Evolutionary conservation across 2,329 filamentous ascomycete genomes (phyloP).

Genomic region (Sphaerulina vaccinii): DNA sequence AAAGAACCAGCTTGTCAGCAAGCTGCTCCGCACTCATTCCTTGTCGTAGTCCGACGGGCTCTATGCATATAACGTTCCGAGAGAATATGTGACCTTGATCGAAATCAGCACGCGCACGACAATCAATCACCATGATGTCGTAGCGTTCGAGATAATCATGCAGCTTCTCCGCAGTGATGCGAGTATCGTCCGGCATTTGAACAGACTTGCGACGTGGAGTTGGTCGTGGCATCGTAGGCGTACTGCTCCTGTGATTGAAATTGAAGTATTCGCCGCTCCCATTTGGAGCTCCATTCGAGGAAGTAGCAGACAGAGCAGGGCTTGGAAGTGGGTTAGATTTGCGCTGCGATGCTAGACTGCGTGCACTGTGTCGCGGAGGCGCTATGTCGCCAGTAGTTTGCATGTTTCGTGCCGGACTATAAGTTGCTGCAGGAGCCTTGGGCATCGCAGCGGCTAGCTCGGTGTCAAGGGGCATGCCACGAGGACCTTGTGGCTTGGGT

Average conservation of each 20-base stretch:
- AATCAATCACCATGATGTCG: conserved; percentile 78
- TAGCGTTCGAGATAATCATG: conserved; percentile 66
- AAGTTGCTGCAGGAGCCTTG: conserved; percentile 71
- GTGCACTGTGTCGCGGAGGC: conserved; percentile 63
- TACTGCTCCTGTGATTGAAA: conserved; percentile 12
- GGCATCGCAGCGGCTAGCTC: conserved; percentile 60
- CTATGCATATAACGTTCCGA: conserved; percentile 81
- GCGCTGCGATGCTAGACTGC: conserved; percentile 59
- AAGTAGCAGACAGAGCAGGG: conserved; percentile 24
- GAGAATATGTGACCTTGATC: conserved; percentile 87
- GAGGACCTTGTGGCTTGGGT: conserved; percentile 47
- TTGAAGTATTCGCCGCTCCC: conserved; percentile 47
- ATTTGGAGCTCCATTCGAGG: conserved; percentile 42
- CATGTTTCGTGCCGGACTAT: conserved; percentile 73
- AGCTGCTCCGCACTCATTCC: conserved; percentile 65
- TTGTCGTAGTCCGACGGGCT: conserved; percentile 72
- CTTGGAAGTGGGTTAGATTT: conserved; percentile 51
- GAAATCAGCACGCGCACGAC: conserved; percentile 75
- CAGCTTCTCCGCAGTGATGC: conserved; percentile 69
- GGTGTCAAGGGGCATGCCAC: conserved; percentile 56
- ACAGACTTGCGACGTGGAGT: conserved; percentile 42
- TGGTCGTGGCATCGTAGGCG: conserved; percentile 8
- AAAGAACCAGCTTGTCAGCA: conserved; percentile 67
- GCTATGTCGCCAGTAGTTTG: conserved; percentile 64
- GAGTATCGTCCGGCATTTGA: conserved; percentile 56